Percentiles rank a stretch among this genome's conserved stretches.
Conservation (phyloP, 202 grass and related monocot genomes). For the Saccharum hybrid region DNA sequence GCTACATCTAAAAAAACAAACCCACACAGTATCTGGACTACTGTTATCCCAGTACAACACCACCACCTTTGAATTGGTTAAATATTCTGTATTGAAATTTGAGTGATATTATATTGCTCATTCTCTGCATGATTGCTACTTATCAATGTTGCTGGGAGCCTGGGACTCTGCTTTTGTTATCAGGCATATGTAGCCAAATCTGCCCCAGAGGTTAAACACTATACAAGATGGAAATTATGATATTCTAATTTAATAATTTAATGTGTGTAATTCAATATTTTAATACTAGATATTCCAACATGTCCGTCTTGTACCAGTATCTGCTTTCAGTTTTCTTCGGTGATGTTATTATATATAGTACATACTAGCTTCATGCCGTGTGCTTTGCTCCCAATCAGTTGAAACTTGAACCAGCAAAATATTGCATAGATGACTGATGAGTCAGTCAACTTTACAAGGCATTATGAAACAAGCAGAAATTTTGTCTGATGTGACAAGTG, state of each 20-base stretch:
- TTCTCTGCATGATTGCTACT: neutral
- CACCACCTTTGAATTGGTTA: neutral
- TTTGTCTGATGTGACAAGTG: conserved; percentile 35
- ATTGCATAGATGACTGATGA: neutral
- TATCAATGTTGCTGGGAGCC: neutral
- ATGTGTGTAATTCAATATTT: conserved; percentile 1
- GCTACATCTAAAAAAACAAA: neutral
- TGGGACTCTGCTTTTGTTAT: neutral
- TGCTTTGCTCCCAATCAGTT: neutral
- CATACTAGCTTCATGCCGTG: conserved; percentile 33
- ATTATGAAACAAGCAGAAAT: neutral
- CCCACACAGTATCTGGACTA: neutral
- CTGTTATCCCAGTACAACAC: conserved; percentile 9
- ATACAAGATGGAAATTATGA: neutral
- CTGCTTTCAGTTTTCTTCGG: neutral
- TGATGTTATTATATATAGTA: neutral
- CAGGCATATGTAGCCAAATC: conserved; percentile 3
- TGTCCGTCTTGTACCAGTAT: neutral
- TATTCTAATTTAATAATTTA: conserved; percentile 6
- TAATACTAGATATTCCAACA: neutral
- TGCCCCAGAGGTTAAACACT: neutral
- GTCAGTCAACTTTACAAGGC: conserved; percentile 13
- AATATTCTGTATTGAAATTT: conserved; percentile 7
- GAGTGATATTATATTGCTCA: neutral
- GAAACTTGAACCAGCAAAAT: conserved; percentile 5